Evolutionary conservation across 176 grass and related monocot genomes (phyloP).

Genomic region (Eragrostis nindensis): DNA sequence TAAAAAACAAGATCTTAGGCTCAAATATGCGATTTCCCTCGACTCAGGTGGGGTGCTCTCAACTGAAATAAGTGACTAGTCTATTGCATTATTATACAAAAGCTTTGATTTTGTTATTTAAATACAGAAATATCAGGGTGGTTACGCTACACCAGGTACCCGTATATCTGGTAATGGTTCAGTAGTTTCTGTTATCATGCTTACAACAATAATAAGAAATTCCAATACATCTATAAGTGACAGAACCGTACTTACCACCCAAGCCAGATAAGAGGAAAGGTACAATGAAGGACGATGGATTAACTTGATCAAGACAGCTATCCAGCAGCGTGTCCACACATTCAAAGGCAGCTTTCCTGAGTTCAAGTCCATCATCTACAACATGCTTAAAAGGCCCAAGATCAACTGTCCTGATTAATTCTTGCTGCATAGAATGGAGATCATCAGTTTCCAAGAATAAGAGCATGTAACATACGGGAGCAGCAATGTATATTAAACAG

Average conservation of each 20-base stretch:
- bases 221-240: background rate
- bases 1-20: background rate
- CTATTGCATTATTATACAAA: background rate
- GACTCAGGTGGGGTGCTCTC: background rate
- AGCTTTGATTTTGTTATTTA: background rate
- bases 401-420: slow-evolving; percentile 89
- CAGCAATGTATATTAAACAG: background rate
- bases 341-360: slow-evolving; percentile 94
- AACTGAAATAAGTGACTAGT: background rate
- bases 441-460: no score
- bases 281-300: slow-evolving; percentile 82
- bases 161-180: background rate
- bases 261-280: slow-evolving; percentile 90
- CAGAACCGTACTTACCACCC: slow-evolving; percentile 55
- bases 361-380: slow-evolving; percentile 89
- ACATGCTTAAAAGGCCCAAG: slow-evolving; percentile 94
- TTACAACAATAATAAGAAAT: background rate
- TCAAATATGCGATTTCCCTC: background rate
- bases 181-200: background rate
- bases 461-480: background rate
- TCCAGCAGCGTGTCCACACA: slow-evolving; percentile 90
- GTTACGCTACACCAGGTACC: background rate
- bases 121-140: background rate
- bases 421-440: slow-evolving; percentile 74
- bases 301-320: slow-evolving; percentile 95